Percentiles rank a stretch among this genome's conserved stretches.
These are phyloP conservation scores for Ustanciosporium gigantosporum DNA, from an alignment of 1,284 basidiomycete genomes.

Conservation along the genomic window DNA sequence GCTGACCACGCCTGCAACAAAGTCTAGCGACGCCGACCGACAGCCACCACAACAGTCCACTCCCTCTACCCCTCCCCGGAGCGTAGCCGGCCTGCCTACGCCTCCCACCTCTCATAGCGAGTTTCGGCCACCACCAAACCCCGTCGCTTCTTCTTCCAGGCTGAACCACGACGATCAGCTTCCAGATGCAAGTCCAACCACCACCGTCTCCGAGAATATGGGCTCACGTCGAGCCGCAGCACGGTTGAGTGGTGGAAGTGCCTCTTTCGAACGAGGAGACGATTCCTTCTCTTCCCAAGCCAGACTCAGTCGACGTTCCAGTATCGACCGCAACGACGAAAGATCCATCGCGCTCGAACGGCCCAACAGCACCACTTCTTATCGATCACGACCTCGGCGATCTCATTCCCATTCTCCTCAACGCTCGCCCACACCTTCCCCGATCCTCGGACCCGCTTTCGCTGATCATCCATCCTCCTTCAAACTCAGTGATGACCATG, in stretches of 20 bases:
- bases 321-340: constrained; percentile 33
- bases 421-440: constrained; percentile 53
- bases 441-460: constrained; percentile 46
- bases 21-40: too few relatives aligned
- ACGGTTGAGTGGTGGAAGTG: constrained; percentile 28
- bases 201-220: constrained; percentile 35
- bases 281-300: constrained; percentile 25
- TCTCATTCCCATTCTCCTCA: constrained; percentile 17
- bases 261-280: constrained; percentile 18
- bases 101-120: constrained; percentile 49
- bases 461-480: constrained; percentile 6
- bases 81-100: constrained; percentile 26
- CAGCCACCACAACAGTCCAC: too few relatives aligned
- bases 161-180: constrained; percentile 12
- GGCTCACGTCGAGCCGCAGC: constrained; percentile 23
- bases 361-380: constrained; percentile 13
- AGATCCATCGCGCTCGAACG: constrained; percentile 26
- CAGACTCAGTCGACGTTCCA: constrained; percentile 27
- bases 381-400: constrained; percentile 22
- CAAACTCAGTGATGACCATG: constrained; percentile 1
- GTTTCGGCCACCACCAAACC: constrained; percentile 24
- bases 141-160: constrained; percentile 23
- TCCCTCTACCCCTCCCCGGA: constrained; percentile 19
- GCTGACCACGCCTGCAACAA: too few relatives aligned
- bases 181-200: constrained; percentile 27